Conservation (phyloP, 2,329 filamentous ascomycete genomes). For the Ophiosphaerella korrae region DNA sequence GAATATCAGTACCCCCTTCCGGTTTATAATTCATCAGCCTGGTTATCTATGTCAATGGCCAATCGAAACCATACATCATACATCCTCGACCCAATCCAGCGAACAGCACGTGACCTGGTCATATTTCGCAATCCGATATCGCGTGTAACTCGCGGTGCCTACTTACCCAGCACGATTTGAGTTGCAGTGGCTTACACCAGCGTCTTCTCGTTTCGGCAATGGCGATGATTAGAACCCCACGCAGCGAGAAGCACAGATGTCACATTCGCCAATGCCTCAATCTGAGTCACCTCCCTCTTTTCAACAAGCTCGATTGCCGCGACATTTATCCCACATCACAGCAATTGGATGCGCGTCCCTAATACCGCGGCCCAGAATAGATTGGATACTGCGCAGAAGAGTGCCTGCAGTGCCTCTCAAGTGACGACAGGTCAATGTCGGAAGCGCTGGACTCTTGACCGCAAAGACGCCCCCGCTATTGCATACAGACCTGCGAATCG, state of each 20-base stretch:
- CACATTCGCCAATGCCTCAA: slow-evolving; percentile 27
- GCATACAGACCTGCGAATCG: slow-evolving; percentile 16
- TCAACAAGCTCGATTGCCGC: slow-evolving; percentile 40
- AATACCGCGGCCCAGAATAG: slow-evolving; percentile 9
- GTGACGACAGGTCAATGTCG: slow-evolving; percentile 3
- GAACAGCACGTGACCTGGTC: background rate
- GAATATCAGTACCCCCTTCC: too few species aligned
- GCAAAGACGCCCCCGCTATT: slow-evolving; percentile 15
- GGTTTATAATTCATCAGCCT: too few species aligned
- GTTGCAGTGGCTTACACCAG: slow-evolving; percentile 9
- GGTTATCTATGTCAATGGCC: too few species aligned
- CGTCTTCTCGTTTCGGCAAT: slow-evolving; percentile 1
- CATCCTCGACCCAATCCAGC: background rate
- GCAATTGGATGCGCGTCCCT: slow-evolving; percentile 36
- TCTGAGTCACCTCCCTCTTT: slow-evolving; percentile 2
- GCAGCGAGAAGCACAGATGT: slow-evolving; percentile 25
- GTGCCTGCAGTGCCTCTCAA: slow-evolving; percentile 13
- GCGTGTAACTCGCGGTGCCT: background rate
- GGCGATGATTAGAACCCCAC: slow-evolving; percentile 13
- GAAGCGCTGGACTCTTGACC: slow-evolving; percentile 10
- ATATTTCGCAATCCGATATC: too few species aligned
- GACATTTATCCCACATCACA: slow-evolving; percentile 22
- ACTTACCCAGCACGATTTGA: slow-evolving; percentile 7
- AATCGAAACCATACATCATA: too few species aligned
- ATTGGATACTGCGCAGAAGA: slow-evolving; percentile 9